Evolutionary conservation across 2,329 filamentous ascomycete species (phyloP).

Genomic region (Ceratocystis huliohia): DNA sequence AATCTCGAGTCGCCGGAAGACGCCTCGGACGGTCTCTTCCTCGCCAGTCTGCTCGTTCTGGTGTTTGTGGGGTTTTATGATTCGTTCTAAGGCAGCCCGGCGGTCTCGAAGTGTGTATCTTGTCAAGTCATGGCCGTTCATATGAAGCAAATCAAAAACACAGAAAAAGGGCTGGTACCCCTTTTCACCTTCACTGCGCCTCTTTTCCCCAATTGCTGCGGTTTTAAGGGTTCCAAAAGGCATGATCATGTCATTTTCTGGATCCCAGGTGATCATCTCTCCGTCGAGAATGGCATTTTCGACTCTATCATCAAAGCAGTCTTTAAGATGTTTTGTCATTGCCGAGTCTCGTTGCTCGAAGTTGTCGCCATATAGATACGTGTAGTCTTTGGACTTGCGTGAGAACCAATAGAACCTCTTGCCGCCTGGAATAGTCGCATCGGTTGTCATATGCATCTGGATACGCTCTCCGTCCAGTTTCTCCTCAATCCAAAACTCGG

Average conservation of each 20-base stretch:
- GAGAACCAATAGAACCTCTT: conserved; percentile 81
- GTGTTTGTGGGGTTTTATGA: conserved; percentile 9
- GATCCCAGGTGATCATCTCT: conserved; percentile 98
- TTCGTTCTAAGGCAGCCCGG: conserved; percentile 48
- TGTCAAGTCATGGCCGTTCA: conserved; percentile 71
- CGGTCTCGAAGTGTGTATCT: conserved; percentile 74
- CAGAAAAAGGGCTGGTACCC: conserved; percentile 58
- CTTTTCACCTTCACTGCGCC: conserved; percentile 44
- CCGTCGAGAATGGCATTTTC: conserved; percentile 85
- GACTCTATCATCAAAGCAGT: conserved; percentile 65
- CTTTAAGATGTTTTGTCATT: conserved; percentile 64
- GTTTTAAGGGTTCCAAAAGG: conserved; percentile 90
- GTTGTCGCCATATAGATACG: conserved; percentile 75
- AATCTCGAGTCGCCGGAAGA: conserved; percentile 69
- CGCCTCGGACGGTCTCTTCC: conserved; percentile 45
- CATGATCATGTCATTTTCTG: conserved; percentile 68
- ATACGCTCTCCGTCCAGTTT: conserved; percentile 95
- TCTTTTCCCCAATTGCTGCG: conserved; percentile 67
- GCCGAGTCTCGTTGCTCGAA: conserved; percentile 63
- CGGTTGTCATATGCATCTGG: conserved; percentile 82
- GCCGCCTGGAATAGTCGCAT: conserved; percentile 54
- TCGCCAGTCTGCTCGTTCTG: background rate
- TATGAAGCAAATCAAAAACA: conserved; percentile 80
- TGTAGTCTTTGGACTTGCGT: conserved; percentile 90
- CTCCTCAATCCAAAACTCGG: conserved; percentile 91